phyloP scores from a whole-genome alignment of 202 grass and related monocot genomes.

The Tripidium arundinaceum region DNA sequence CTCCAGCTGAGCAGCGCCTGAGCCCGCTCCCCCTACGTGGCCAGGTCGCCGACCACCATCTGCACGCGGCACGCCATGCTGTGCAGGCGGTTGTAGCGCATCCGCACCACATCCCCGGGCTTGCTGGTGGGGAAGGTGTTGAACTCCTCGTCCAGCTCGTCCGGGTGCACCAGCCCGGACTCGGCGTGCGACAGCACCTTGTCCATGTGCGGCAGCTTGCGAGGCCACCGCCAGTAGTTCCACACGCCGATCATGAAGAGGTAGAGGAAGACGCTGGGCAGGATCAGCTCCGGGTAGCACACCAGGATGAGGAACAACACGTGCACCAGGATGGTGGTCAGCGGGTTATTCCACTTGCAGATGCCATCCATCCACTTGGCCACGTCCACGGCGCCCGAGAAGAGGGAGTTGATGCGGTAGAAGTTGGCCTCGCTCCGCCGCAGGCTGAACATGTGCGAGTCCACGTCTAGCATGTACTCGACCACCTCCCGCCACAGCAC shows the following conservation, averaged over 20 bases:
- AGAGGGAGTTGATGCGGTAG: slow-evolving; percentile 48
- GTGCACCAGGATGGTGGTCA: slow-evolving; percentile 78
- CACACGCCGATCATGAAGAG: slow-evolving; percentile 57
- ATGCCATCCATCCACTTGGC: slow-evolving; percentile 57
- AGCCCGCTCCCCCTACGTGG: slow-evolving; percentile 72
- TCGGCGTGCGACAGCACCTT: slow-evolving; percentile 61
- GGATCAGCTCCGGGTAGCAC: slow-evolving; percentile 81
- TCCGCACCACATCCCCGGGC: slow-evolving; percentile 42
- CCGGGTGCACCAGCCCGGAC: slow-evolving; percentile 39
- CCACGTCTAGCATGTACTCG: slow-evolving; percentile 93
- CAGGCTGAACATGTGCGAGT: slow-evolving; percentile 94
- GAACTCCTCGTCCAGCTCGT: slow-evolving; percentile 98
- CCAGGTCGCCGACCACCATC: slow-evolving; percentile 76
- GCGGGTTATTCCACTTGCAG: slow-evolving; percentile 72
- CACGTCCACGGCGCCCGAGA: slow-evolving; percentile 42
- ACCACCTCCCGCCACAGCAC: slow-evolving; percentile 74
- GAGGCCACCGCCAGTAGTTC: slow-evolving; percentile 57
- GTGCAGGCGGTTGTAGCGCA: slow-evolving; percentile 73
- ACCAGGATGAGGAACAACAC: slow-evolving; percentile 76
- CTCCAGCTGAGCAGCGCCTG: slow-evolving; percentile 77
- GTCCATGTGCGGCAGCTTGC: slow-evolving; percentile 77
- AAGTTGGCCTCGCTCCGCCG: slow-evolving; percentile 88
- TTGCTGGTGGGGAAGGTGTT: slow-evolving; percentile 87
- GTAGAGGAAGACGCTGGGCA: slow-evolving; percentile 76
- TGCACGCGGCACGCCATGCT: slow-evolving; percentile 72